These are phyloP conservation scores for Saccharomyces paradoxus DNA, from an alignment of 805 yeast genomes.

Conservation along the genomic window DNA sequence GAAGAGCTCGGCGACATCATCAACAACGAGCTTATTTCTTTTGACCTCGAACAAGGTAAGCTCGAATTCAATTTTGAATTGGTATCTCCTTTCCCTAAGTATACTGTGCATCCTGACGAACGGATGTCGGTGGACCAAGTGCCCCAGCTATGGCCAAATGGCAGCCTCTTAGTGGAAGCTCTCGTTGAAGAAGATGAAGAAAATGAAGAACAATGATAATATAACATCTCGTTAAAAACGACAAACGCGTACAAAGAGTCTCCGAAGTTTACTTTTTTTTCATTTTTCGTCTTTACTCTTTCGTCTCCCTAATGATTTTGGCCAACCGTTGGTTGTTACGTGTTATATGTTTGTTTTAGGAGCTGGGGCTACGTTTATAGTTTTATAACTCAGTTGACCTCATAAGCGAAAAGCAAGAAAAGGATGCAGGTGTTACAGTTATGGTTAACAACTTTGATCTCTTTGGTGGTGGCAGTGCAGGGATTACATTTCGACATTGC, in stretches of 20 bases:
- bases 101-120: constrained; percentile 33
- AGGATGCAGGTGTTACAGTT: background rate
- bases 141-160: constrained; percentile 59
- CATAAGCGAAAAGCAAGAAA: background rate
- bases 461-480: constrained; percentile 6
- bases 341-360: background rate
- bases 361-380: background rate
- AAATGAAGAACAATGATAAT: no score
- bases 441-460: constrained; percentile 12
- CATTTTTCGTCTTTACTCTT: background rate
- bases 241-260: background rate
- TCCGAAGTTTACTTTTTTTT: background rate
- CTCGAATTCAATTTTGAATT: constrained; percentile 46
- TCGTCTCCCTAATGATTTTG: background rate
- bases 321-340: background rate
- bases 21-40: background rate
- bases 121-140: constrained; percentile 33
- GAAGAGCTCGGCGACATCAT: background rate
- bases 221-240: background rate
- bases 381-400: background rate
- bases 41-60: background rate
- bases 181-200: constrained; percentile 27
- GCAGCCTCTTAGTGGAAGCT: constrained; percentile 50
- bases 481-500: constrained; percentile 48
- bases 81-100: constrained; percentile 57